Conservation (phyloP, 208 protist species). For the Strigomonas culicis region DNA sequence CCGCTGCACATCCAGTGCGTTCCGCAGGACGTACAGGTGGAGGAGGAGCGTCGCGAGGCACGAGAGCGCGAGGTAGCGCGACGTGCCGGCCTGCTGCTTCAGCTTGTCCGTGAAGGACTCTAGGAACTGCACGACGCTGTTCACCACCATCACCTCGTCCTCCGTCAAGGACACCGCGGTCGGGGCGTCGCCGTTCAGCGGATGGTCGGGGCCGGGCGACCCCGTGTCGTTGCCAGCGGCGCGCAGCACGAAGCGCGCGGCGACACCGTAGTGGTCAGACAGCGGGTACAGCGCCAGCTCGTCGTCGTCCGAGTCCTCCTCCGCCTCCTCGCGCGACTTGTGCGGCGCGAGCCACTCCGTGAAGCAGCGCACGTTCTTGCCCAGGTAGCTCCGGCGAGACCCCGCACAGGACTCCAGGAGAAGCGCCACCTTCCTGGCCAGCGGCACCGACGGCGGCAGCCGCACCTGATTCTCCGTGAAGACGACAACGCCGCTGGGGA, state of each 20-base stretch:
- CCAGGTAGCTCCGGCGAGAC: background rate
- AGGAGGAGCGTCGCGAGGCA: constrained; percentile 23
- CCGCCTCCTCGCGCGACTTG: background rate
- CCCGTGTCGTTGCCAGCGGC: constrained; percentile 1
- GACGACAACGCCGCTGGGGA: constrained; percentile 67
- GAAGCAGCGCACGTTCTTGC: background rate
- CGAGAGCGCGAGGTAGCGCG: constrained; percentile 31
- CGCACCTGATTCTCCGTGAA: constrained; percentile 68
- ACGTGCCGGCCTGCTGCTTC: constrained; percentile 31
- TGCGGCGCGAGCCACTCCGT: background rate
- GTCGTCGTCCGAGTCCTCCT: background rate
- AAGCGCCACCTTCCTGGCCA: constrained; percentile 10
- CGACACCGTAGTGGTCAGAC: constrained; percentile 89
- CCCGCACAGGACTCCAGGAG: background rate
- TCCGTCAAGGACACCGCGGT: constrained; percentile 19
- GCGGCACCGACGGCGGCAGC: constrained; percentile 12
- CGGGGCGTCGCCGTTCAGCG: background rate
- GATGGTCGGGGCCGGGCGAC: background rate
- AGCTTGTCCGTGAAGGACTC: constrained; percentile 34
- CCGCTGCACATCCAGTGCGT: constrained; percentile 14
- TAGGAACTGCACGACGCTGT: constrained; percentile 37
- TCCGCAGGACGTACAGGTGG: constrained; percentile 28
- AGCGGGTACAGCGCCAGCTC: constrained; percentile 36
- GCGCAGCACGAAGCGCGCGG: constrained; percentile 39
- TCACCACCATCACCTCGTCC: constrained; percentile 41